Percentiles rank a stretch among this genome's conserved stretches.
phyloP scores from a whole-genome alignment of 345 rosid genomes.

The Eucalyptus cloeziana region DNA sequence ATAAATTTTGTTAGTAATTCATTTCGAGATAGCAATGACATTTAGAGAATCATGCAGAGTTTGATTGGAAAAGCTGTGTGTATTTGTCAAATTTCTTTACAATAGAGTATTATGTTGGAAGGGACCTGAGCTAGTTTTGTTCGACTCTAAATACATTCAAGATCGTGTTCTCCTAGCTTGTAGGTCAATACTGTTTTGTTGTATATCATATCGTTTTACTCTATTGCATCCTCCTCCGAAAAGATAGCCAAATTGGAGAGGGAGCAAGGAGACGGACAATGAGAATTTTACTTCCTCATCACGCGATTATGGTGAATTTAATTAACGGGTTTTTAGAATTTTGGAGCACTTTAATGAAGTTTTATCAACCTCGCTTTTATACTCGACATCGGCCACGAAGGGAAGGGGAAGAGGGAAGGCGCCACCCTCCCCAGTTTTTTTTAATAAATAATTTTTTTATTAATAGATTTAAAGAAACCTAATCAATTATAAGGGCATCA shows the following conservation, averaged over 20 bases:
- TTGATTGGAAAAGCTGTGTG: not conserved
- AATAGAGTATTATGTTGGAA: not conserved
- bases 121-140: not conserved
- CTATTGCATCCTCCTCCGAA: not conserved
- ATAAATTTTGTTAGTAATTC: not conserved
- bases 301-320: not conserved
- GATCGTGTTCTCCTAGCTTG: not conserved
- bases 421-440: not conserved
- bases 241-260: not conserved
- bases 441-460: too few species aligned
- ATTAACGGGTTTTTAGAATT: not conserved
- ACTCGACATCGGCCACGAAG: not conserved
- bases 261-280: not conserved
- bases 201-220: not conserved
- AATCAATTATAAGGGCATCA: not conserved
- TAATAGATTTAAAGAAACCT: not conserved
- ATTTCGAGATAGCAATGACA: not conserved
- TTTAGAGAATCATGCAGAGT: not conserved
- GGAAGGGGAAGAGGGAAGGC: not conserved
- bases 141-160: not conserved
- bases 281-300: not conserved
- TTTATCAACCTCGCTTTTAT: not conserved
- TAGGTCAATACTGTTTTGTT: not conserved
- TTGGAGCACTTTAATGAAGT: not conserved
- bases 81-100: not conserved